Conservation (phyloP, 208 protist genomes). For the Crithidia thermophila region DNA sequence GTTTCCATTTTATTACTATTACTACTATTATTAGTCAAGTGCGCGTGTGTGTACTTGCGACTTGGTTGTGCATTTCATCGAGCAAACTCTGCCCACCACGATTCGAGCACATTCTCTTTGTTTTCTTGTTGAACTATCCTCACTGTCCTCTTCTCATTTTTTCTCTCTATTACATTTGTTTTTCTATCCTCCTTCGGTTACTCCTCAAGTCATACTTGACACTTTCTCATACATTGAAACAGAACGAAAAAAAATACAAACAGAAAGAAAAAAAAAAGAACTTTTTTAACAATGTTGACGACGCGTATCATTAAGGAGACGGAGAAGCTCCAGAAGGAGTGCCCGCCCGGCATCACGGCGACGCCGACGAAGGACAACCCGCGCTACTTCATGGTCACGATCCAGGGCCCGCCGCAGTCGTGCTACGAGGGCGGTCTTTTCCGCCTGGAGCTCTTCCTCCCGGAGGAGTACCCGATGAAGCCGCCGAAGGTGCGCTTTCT, state of each 20-base stretch:
- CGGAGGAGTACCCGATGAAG: slow-evolving; percentile 96
- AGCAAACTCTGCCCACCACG: no score
- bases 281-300: slow-evolving; percentile 33
- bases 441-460: slow-evolving; percentile 83
- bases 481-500: slow-evolving; percentile 98
- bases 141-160: no score
- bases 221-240: background rate
- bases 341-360: slow-evolving; percentile 85
- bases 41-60: no score
- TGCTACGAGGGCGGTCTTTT: slow-evolving; percentile 93
- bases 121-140: no score
- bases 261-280: background rate
- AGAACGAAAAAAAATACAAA: slow-evolving; percentile 13
- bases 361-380: slow-evolving; percentile 83
- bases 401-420: slow-evolving; percentile 86
- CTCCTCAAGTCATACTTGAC: no score
- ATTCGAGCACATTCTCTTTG: no score
- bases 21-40: no score
- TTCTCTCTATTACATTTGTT: no score
- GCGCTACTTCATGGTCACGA: slow-evolving; percentile 89
- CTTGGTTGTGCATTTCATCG: no score
- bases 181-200: no score
- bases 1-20: no score
- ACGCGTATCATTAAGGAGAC: slow-evolving; percentile 92
- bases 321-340: slow-evolving; percentile 90